A percentile compares a stretch with the other conserved stretches of the same genome.
These are phyloP conservation scores for Candida coleopterorum DNA, from an alignment of 805 yeast species.

Conservation along the genomic window DNA sequence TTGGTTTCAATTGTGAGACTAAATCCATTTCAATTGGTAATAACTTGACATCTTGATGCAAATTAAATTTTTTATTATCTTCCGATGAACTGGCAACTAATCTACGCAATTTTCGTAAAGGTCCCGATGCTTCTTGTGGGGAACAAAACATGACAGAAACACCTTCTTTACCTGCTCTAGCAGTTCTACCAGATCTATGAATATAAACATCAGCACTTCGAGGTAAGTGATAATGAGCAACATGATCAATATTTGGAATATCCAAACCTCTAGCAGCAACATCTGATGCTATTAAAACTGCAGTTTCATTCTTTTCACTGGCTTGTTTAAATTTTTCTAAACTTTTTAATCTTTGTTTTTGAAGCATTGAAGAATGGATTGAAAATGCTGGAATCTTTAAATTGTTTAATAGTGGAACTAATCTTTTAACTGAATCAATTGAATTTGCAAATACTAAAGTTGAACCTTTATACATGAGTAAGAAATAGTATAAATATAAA, in stretches of 20 bases:
- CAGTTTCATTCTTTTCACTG: slow-evolving; percentile 41
- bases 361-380: slow-evolving; percentile 91
- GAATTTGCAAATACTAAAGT: slow-evolving; percentile 90
- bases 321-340: slow-evolving; percentile 73
- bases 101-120: slow-evolving; percentile 69
- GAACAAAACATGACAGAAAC: slow-evolving; percentile 92
- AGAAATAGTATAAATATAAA: slow-evolving; percentile 80
- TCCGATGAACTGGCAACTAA: slow-evolving; percentile 37
- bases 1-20: slow-evolving; percentile 61
- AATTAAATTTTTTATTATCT: slow-evolving; percentile 23
- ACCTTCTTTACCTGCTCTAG: slow-evolving; percentile 90
- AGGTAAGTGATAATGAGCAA: slow-evolving; percentile 93
- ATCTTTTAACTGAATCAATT: slow-evolving; percentile 88
- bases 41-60: slow-evolving; percentile 51
- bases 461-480: slow-evolving; percentile 80
- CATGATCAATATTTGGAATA: slow-evolving; percentile 86
- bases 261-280: slow-evolving; percentile 98
- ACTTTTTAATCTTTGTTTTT: slow-evolving; percentile 83
- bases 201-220: slow-evolving; percentile 91
- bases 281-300: slow-evolving; percentile 87
- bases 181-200: slow-evolving; percentile 98
- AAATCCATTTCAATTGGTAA: slow-evolving; percentile 76
- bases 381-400: slow-evolving; percentile 68
- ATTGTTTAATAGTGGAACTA: slow-evolving; percentile 69
- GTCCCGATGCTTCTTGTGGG: slow-evolving; percentile 90